A percentile compares a stretch with the other conserved stretches of the same genome.
Evolutionary conservation across 805 yeast species (phyloP).

Genomic region (Schizosaccharomyces osmophilus): DNA sequence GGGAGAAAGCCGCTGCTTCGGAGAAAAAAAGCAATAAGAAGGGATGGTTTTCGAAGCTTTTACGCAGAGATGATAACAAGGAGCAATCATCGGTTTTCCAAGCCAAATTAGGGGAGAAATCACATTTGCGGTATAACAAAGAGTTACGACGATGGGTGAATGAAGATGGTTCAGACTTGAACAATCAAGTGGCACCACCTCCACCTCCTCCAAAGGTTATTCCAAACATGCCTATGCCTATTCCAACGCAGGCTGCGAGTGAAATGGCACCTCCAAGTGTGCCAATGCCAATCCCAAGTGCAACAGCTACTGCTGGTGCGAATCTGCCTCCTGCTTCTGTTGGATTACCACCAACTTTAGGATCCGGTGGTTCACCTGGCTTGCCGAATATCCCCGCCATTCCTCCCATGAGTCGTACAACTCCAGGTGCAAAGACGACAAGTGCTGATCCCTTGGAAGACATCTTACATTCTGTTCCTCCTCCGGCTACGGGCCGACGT

Average conservation of each 20-base stretch:
- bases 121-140: conserved; percentile 55
- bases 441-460: not conserved
- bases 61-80: not conserved
- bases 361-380: not conserved
- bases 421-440: not conserved
- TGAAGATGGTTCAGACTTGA: conserved; percentile 35
- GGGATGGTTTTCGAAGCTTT: not conserved
- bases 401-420: not conserved
- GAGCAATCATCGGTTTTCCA: not conserved
- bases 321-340: not conserved
- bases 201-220: conserved; percentile 37
- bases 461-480: not conserved
- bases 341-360: not conserved
- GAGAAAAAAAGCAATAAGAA: not conserved
- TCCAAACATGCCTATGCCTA: not conserved
- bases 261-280: not conserved
- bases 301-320: not conserved
- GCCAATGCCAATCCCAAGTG: not conserved
- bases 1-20: not conserved
- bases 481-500: conserved; percentile 1
- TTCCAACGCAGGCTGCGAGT: not conserved
- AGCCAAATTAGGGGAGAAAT: conserved; percentile 69
- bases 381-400: not conserved
- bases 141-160: conserved; percentile 72
- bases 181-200: conserved; percentile 30